Evolutionary conservation across 805 yeast species (phyloP), one percentile per base, ranked within the genome.

Genomic region (Kluyveromyces dobzhanskii): DNA sequence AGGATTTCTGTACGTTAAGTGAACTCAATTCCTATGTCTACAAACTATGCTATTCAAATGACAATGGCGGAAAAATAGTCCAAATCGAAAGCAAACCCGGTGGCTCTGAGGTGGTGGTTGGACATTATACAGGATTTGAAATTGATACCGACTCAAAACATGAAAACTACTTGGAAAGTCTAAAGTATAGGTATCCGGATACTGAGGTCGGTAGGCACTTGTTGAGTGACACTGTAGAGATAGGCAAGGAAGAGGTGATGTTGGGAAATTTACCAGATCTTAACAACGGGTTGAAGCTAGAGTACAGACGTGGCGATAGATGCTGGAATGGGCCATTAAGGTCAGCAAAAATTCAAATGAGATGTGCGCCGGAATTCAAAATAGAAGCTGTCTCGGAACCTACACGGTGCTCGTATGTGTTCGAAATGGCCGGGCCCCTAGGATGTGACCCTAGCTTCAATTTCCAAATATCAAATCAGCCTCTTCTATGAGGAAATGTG

Each of bases 271-370:
- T 50, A 44, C 62, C 44, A 38, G 57, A 50, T 35, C 61, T 49
- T 4, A 56, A 55, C 30, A 62, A 57, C 31, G 63, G 64, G 24
- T 39, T 67, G 32, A 46, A 45, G 16, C 44, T 74, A 23, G 49
- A 53, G 23, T 92, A 68, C 54, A 65, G 59, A 3, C 54, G 66
- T 14, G 98, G 98, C 16, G 78, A 77, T 30, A 73, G 70, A 53
- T 92, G 98, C 61, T 90, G 97, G 96, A 85, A 87, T 56, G 98
- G 98, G 0, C 97, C 97, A 4, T 57, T 65, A 21, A 75, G 98
- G 57, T 72, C 80, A 25, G 88, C 85, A 1, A 62, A 57, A 8
- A 79, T 85, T 1, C 65, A 66, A 17, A 54, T 88, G 39, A 64
- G 66, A 13, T 92, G 98, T 62, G 94, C 94, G 0, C 61, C 68